Percentiles rank a stretch among this genome's conserved stretches.
Evolutionary conservation across 441 rosid species (phyloP).

Genomic region (Pelargonium australe): DNA sequence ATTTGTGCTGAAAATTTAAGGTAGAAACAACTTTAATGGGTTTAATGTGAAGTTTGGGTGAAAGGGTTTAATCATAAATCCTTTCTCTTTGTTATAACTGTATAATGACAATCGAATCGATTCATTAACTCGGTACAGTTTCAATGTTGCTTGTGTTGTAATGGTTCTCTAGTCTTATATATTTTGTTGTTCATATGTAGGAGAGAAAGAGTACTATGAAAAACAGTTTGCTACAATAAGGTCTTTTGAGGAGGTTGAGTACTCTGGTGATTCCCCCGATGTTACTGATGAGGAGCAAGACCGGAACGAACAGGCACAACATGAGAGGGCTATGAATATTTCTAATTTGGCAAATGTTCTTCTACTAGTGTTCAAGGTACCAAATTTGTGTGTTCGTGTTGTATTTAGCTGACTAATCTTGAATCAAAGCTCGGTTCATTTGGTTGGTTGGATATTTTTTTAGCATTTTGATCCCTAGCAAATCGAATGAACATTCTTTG

Average conservation of each 20-base stretch:
- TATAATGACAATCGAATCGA: no score
- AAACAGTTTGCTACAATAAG: constrained; percentile 22
- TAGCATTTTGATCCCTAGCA: no score
- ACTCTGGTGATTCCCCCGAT: constrained; percentile 10
- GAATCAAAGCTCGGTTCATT: no score
- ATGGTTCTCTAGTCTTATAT: not conserved
- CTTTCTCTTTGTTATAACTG: no score
- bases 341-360: constrained; percentile 22
- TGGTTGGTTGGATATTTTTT: no score
- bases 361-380: constrained; percentile 21
- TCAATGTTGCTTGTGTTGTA: not conserved
- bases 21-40: not conserved
- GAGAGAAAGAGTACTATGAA: constrained; percentile 26
- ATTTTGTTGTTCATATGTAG: constrained; percentile 1
- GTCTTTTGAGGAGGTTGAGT: constrained; percentile 25
- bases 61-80: no score
- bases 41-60: no score
- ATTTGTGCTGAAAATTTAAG: not conserved
- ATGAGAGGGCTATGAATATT: constrained; percentile 25
- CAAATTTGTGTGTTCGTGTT: no score
- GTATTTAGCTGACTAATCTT: no score
- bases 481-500: not conserved
- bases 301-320: constrained; percentile 11
- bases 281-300: constrained; percentile 15
- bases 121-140: no score